Evolutionary conservation across 257 asterid genomes (phyloP).

Genomic region (Przewalskia tangutica): DNA sequence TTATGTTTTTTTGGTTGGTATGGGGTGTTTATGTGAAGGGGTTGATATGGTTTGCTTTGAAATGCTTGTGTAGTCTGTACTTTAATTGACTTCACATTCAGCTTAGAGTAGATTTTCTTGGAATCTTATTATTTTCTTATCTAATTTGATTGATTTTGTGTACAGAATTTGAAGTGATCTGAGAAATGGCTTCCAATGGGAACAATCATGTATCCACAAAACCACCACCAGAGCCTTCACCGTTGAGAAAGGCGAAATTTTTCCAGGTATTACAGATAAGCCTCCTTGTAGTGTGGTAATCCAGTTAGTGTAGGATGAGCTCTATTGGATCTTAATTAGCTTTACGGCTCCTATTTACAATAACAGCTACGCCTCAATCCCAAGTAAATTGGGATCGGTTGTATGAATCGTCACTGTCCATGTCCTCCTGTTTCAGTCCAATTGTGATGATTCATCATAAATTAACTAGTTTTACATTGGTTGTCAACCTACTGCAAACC

Average conservation of each 20-base stretch:
- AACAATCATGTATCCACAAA: constrained; percentile 23
- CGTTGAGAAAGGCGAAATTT: constrained; percentile 58
- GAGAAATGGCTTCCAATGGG: constrained; percentile 41
- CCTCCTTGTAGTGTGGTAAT: not conserved
- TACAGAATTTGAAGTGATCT: not conserved
- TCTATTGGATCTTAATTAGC: not conserved
- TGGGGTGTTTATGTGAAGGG: not conserved
- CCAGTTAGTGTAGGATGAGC: not conserved
- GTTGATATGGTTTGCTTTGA: not conserved
- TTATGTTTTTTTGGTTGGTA: not conserved
- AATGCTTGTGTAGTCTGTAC: not conserved
- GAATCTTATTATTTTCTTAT: not conserved
- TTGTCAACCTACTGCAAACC: not conserved
- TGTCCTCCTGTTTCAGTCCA: not conserved
- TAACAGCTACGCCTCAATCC: not conserved
- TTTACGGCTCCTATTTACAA: not conserved
- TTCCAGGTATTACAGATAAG: constrained; percentile 31
- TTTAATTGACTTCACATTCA: not conserved
- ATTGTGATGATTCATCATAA: not conserved
- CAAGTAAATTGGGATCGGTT: not conserved
- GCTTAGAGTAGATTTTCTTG: not conserved
- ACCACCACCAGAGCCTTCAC: constrained; percentile 81
- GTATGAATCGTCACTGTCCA: not conserved
- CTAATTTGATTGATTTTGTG: not conserved
- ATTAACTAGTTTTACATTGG: not conserved